Percentiles rank a stretch among this genome's conserved stretches.
Conservation (phyloP, 2,329 filamentous ascomycete species). For the Clonostachys rosea region DNA sequence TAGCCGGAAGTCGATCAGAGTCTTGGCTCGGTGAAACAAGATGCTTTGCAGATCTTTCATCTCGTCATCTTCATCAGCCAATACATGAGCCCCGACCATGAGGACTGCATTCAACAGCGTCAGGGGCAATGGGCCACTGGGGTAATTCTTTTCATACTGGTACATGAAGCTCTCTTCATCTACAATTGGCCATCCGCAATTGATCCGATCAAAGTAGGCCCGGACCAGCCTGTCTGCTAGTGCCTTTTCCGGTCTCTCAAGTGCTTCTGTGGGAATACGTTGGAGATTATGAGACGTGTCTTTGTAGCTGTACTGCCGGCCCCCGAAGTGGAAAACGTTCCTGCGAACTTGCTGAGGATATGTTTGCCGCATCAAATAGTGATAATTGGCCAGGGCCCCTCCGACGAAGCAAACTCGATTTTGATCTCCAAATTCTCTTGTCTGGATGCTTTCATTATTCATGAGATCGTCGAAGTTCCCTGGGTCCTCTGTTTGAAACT, state of each 20-base stretch:
- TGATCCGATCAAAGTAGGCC: constrained; percentile 44
- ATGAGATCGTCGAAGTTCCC: constrained; percentile 46
- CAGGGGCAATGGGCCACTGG: constrained; percentile 34
- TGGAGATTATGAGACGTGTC: constrained; percentile 27
- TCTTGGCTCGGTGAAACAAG: constrained; percentile 49
- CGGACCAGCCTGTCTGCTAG: constrained; percentile 44
- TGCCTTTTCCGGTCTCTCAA: constrained; percentile 39
- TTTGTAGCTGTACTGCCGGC: constrained; percentile 25
- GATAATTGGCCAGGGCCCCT: constrained; percentile 50
- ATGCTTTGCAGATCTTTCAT: constrained; percentile 31
- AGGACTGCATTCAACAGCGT: constrained; percentile 44
- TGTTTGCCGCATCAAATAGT: constrained; percentile 47
- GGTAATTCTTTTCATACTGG: constrained; percentile 23
- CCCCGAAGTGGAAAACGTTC: constrained; percentile 25
- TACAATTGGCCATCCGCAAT: constrained; percentile 45
- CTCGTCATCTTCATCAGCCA: constrained; percentile 30
- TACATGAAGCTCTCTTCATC: constrained; percentile 46
- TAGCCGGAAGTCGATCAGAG: constrained; percentile 45
- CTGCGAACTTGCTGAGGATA: constrained; percentile 13
- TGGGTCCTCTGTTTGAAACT: constrained; percentile 31
- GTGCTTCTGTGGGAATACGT: constrained; percentile 36
- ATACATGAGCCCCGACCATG: constrained; percentile 45
- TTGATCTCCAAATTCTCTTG: constrained; percentile 37
- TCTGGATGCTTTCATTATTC: constrained; percentile 38
- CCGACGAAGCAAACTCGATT: constrained; percentile 49